Conservation (phyloP, 1,139 yeast genomes). For the Saccharomyces hybrid region DNA sequence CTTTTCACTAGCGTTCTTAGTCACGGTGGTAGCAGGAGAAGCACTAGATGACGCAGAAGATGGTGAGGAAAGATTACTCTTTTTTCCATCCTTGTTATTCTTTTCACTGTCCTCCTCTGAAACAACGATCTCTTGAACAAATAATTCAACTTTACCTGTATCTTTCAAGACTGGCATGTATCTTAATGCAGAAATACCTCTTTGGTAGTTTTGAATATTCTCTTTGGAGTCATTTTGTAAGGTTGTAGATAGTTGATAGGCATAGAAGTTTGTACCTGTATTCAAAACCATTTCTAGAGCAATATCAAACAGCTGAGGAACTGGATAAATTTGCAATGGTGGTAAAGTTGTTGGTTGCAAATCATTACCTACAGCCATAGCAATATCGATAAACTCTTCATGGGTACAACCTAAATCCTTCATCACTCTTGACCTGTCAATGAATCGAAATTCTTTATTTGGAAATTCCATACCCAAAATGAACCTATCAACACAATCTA, state of each 20-base stretch:
- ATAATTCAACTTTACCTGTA: conserved; percentile 63
- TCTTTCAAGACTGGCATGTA: conserved; percentile 64
- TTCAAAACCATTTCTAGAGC: conserved; percentile 40
- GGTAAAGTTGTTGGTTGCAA: conserved; percentile 62
- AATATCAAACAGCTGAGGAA: conserved; percentile 32
- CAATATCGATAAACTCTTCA: conserved; percentile 66
- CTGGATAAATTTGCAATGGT: conserved; percentile 39
- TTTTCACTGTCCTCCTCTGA: conserved; percentile 16
- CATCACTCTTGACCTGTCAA: conserved; percentile 54
- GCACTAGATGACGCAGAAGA: not conserved
- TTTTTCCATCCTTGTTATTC: not conserved
- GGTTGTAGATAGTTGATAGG: conserved; percentile 27
- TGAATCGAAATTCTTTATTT: conserved; percentile 51
- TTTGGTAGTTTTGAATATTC: conserved; percentile 38
- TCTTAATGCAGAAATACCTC: conserved; percentile 46
- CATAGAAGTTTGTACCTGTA: conserved; percentile 42
- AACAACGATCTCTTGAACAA: conserved; percentile 43
- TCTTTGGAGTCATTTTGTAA: conserved; percentile 16
- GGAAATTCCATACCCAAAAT: conserved; percentile 67
- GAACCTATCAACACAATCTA: conserved; percentile 57
- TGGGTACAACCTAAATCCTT: conserved; percentile 52
- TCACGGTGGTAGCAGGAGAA: not conserved
- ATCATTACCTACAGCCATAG: conserved; percentile 68
- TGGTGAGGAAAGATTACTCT: not conserved
- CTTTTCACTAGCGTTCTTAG: not conserved